Percentiles rank a stretch among this genome's conserved stretches.
Conservation (phyloP, 1,284 basidiomycete genomes). For the Garcileccinum viscosum region DNA sequence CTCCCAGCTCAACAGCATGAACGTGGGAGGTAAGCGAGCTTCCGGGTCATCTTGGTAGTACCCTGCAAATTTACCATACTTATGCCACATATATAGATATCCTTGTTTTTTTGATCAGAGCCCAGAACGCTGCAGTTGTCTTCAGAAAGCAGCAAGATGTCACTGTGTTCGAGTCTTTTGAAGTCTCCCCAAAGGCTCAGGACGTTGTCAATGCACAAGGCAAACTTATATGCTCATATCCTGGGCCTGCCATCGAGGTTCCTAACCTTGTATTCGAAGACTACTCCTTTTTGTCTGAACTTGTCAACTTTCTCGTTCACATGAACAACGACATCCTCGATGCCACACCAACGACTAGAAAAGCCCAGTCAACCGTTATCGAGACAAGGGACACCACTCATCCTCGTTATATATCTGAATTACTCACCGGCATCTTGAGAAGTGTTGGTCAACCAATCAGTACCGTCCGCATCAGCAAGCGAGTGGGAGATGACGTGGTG, state of each 20-base stretch:
- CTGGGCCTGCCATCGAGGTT: not conserved
- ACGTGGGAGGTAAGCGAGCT: not conserved
- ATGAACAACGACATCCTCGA: conserved; percentile 2
- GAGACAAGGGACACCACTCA: not conserved
- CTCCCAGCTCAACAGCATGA: not conserved
- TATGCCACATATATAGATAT: conserved; percentile 27
- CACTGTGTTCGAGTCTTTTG: not conserved
- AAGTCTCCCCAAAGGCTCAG: conserved; percentile 1
- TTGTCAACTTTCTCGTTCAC: not conserved
- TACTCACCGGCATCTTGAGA: not conserved
- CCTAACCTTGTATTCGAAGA: not conserved
- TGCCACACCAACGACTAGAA: not conserved
- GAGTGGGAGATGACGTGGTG: not conserved
- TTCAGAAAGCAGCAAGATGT: not conserved
- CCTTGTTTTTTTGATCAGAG: conserved; percentile 36
- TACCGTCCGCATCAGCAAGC: conserved; percentile 1
- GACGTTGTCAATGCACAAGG: not conserved
- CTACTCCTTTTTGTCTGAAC: not conserved
- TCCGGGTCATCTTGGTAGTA: not conserved
- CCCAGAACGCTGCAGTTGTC: conserved; percentile 44
- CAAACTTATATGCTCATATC: conserved; percentile 1
- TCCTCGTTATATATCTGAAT: conserved; percentile 1
- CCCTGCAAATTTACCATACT: conserved; percentile 7
- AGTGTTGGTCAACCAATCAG: not conserved
- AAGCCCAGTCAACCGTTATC: not conserved